Evolutionary conservation across 2,329 filamentous ascomycete genomes (phyloP), one percentile per base, ranked within the genome.

Genomic region (Talaromyces islandicus): DNA sequence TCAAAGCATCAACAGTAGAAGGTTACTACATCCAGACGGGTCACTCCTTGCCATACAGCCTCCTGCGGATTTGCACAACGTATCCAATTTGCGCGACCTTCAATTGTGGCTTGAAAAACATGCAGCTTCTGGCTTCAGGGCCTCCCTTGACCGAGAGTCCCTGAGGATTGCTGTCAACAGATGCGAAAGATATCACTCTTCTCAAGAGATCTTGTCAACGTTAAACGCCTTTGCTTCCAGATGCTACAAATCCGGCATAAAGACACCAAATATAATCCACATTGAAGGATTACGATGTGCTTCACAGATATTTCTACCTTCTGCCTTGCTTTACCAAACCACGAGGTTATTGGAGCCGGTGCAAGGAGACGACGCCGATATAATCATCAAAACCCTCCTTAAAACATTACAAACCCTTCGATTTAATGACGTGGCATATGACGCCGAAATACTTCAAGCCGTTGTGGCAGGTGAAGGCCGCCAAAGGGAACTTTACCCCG

Each of bases 281-380:
- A 38, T 64, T 41, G 48, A 71, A 35, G 71, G 70, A 0, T 70
- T 76, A 57, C 62, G 62, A 24, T 72, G 71, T 63, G 70, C 74
- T 17, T 68, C 65, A 19, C 63, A 69, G n/a, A 63, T 65, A 32
- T 67, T 73, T 38, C 72, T 69, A 7, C 51, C 64, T n/a, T 55
- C 66, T 6, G 68, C 71, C 41, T 61, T 77, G 6, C 61, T 65
- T 25, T 60, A 66, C 19, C 70, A 73, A 58, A 32, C 74, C 38
- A 24, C 62, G 14, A 58, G 56, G 14, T 70, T 68, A 53, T 51
- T 60, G 62, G 41, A 48, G 24, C 19, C 10, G 11, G 25, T 68
- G 32, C 29, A 54, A 24, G 21, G 48, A 32, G 38, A 56, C 2
- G 55, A 58, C 6, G 66, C 68, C 35, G n/a, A 59, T 51, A 32